Evolutionary conservation across 345 rosid species (phyloP), one percentile per base, ranked within the genome.

Genomic region (Acer negundo): DNA sequence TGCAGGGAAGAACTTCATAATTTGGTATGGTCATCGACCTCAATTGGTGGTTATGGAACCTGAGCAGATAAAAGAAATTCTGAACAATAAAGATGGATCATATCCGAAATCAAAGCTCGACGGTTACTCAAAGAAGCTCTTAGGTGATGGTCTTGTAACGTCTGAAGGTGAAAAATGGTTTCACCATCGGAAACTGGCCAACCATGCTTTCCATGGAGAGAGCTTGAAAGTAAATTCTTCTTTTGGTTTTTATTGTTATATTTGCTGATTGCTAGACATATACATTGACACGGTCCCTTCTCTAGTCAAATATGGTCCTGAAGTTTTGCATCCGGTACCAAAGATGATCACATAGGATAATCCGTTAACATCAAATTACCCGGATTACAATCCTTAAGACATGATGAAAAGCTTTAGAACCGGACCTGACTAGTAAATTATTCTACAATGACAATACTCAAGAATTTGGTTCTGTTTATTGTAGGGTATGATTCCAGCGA

Each of bases 151-250:
- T 7, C 81, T 85, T 10, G 81, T 76, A 24, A 9, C 77, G 2
- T 24, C 86, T 0, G 23, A 31, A 62, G 86, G 88, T 13, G 74
- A 77, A n/a, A 87, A 86, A 82, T 89, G 93, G 88, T 51, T 8
- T 1, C 87, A 67, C 76, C 74, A 72, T 23, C 86, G 87, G 31
- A 87, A 85, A 78, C 73, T 87, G 31, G 88, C 90, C 35, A 86
- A 82, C 68, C 80, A 80, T 24, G 87, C 86, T 55, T 89, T 89
- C 74, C 87, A 84, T 79, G 81, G 83, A 4, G 85, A 89, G 35
- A 63, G 79, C 81, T 79, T 89, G 73, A 86, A 77, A 68, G 88
- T 84, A 80, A 74, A 69, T 19, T 51, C 16, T 9, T 49, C 31
- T 69, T 40, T 59, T 20, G 19, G 2, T 56, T 31, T 10, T 49